A percentile compares a stretch with the other conserved stretches of the same genome.
phyloP scores from a whole-genome alignment of 2,329 filamentous ascomycete genomes.

The Emydomyces testavorans region DNA sequence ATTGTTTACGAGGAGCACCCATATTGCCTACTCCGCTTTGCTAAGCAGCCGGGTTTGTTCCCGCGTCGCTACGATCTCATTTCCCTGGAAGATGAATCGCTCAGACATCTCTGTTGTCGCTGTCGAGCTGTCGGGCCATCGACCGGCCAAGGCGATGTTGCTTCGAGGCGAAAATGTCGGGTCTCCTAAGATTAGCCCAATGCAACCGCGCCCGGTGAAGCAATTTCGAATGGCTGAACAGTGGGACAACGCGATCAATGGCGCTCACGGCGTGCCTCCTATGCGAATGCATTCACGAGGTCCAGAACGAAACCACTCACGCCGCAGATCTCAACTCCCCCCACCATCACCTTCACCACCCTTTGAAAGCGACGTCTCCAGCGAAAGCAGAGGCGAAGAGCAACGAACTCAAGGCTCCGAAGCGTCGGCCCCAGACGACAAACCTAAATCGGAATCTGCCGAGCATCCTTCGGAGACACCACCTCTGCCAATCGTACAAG shows the following conservation, averaged over 20 bases:
- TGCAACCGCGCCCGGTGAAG: slow-evolving; percentile 2
- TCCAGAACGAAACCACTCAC: neutral
- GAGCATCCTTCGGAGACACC: neutral
- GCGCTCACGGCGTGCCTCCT: neutral
- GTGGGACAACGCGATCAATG: slow-evolving; percentile 3
- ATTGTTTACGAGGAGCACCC: neutral
- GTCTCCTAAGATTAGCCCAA: neutral
- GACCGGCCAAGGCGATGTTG: neutral
- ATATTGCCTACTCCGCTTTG: neutral
- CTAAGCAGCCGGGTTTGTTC: slow-evolving; percentile 1
- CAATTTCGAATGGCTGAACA: slow-evolving; percentile 1
- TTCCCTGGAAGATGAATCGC: slow-evolving; percentile 6
- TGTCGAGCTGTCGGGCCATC: neutral
- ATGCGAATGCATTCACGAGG: neutral
- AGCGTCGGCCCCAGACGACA: neutral
- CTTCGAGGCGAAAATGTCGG: slow-evolving; percentile 5
- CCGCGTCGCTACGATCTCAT: neutral
- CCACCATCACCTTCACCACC: neutral
- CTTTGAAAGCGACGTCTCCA: slow-evolving; percentile 5
- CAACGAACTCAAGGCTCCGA: neutral
- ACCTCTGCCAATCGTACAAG: slow-evolving; percentile 6
- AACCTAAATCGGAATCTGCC: neutral
- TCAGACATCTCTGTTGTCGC: slow-evolving; percentile 7
- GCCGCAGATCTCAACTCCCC: neutral
- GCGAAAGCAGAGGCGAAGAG: slow-evolving; percentile 1